Evolutionary conservation across 129 eudicot species (phyloP), one percentile per base, ranked within the genome.

Genomic region (Ambrosia artemisiifolia): DNA sequence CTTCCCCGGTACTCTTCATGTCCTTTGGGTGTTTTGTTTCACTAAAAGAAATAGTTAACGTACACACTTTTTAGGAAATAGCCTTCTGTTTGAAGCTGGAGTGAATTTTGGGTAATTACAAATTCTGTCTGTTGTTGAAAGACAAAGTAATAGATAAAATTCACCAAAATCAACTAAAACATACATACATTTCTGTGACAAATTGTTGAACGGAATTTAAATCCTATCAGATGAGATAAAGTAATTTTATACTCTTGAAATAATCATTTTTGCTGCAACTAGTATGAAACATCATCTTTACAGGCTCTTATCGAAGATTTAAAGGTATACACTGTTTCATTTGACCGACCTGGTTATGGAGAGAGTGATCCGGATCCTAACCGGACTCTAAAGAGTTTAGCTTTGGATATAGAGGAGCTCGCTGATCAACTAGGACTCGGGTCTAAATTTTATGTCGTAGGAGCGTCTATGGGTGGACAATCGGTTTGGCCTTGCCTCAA

Each of bases 281-380:
- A 6, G 6, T 5, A 66, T n/a, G 20, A 5, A 9, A 14, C 46
- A 3, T 49, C 50, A 16, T 49, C 6, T 54, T 57, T 55, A 69
- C 78, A 90, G 96, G 89, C 81, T 14, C 69, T 78, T 19, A 69
- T 87, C 35, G 86, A 90, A 77, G 80, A 76, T 4, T 63, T 85
- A 57, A 94, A 88, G 47, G 65, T 91, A n/a, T 84, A 88, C 69
- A 80, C 81, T 64, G 88, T 91, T 57, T 75, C 90, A 36, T 81
- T 83, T 76, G 97, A 91, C 36, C 81, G 90, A 71, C 88, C 95
- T 38, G 97, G 97, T 44, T 91, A 91, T 84, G 95, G 95, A 75
- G 90, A 91, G 80, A 91, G 97, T 64, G 95, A 91, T 43, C 95
- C 95, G 42, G 73, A 88, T 56, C 97, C 97, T 17, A 70, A 78